phyloP scores from a whole-genome alignment of 805 yeast species.

The Kodamaea neixiangensis region DNA sequence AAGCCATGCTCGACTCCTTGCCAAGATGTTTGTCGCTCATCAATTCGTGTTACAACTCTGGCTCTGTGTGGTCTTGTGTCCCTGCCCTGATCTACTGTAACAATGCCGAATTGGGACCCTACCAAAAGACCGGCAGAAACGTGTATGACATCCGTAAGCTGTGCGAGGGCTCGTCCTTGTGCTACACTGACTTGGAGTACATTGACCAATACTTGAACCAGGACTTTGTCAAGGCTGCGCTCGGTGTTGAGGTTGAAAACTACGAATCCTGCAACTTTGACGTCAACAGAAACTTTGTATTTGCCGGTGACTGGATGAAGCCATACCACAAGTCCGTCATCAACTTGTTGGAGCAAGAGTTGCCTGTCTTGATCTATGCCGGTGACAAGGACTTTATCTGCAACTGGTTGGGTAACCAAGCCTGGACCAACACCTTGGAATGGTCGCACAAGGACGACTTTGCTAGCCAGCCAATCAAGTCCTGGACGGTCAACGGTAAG shows the following conservation, averaged over 20 bases:
- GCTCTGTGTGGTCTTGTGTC: conserved; percentile 80
- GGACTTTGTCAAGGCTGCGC: conserved; percentile 71
- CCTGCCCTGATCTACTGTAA: conserved; percentile 93
- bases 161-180: conserved; percentile 69
- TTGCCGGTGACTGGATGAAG: conserved; percentile 90
- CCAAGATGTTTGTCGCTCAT: conserved; percentile 79
- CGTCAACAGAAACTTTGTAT: conserved; percentile 75
- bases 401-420: conserved; percentile 89
- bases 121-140: conserved; percentile 73
- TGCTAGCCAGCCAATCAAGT: conserved; percentile 38
- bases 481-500: conserved; percentile 43
- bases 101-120: conserved; percentile 66
- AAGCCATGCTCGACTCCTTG: conserved; percentile 57
- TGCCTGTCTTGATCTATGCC: conserved; percentile 88
- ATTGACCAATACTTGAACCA: conserved; percentile 78
- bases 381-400: conserved; percentile 93
- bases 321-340: conserved; percentile 67
- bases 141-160: conserved; percentile 84
- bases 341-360: conserved; percentile 61
- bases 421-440: conserved; percentile 70
- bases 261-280: conserved; percentile 78
- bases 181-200: conserved; percentile 78
- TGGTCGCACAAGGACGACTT: conserved; percentile 63
- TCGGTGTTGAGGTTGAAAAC: conserved; percentile 87
- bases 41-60: conserved; percentile 73